Base-by-base conservation (phyloP, 108 stramenopile genomes). In the Poteriospumella lacustris region DNA sequence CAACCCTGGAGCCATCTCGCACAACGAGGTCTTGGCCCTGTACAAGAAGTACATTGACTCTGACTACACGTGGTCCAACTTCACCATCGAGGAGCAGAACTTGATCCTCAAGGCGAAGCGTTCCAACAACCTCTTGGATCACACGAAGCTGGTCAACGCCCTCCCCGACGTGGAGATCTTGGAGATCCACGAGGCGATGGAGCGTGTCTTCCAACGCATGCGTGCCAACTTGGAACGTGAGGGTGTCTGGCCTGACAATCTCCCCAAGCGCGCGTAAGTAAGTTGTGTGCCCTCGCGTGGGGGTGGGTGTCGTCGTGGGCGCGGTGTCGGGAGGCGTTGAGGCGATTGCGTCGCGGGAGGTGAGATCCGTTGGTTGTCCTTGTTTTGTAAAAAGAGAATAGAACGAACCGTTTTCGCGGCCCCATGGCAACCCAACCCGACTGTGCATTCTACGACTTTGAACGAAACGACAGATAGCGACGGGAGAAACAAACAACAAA, bases 1-100 rank as follows among this genome's bases (percentile, higher is more conserved):
- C 89, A 99, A 99, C 87, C 98, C 98, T 0, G 98, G 98, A 2
- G 95, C 94, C 38, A 97, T 99, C 87, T 96, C 95, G 26, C 98
- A 99, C 92, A 97, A 98, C 82, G 87, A 98, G 83, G 93, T 96
- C 41, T 88, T 99, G 77, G 93, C 93, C 67, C 84, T 96, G 79
- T 99, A 97, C 91, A 96, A 85, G 72, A 92, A 95, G 88, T 91
- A 95, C 93, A 94, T 99, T 80, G 98, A 99, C 77, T 95, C 96
- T 0, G 82, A 88, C 15, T 99, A 94, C 91, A 91, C 88, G 24
- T 99, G 96, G 93, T 85, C 82, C 44, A 97, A 98, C 86, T 99
- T 99, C 83, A 89, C 94, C 43, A 59, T 93, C 24, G 84, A 86
- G 72, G 85, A 86, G 59, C 85, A 86, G 59, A 76, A 79, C 70